A percentile compares a stretch with the other conserved stretches of the same genome.
Evolutionary conservation across 345 rosid species (phyloP).

Genomic region (Aquilaria yunnanensis): DNA sequence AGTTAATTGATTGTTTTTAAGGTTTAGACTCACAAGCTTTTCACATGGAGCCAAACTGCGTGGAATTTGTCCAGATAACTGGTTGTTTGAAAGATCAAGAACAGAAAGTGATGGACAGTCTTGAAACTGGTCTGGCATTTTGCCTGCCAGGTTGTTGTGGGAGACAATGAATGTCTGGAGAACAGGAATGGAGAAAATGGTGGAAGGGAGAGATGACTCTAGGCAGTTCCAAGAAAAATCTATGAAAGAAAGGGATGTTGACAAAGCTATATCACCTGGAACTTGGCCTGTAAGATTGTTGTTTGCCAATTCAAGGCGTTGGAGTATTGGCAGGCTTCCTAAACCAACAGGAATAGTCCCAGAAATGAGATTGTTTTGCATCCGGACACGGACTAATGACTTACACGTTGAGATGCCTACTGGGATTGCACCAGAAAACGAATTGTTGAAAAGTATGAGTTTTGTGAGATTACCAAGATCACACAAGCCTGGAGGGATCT

Average conservation of each 20-base stretch:
- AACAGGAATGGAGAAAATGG: conserved; percentile 57
- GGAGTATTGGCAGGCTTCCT: conserved; percentile 60
- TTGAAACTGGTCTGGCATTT: conserved; percentile 69
- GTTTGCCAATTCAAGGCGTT: conserved; percentile 76
- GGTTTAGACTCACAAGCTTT: conserved; percentile 66
- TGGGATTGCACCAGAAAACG: conserved; percentile 57
- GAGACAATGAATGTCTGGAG: conserved; percentile 77
- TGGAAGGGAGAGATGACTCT: conserved; percentile 57
- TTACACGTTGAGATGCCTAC: conserved; percentile 46
- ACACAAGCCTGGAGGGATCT: conserved; percentile 58
- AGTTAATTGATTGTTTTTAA: conserved; percentile 47
- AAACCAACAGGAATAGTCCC: conserved; percentile 61
- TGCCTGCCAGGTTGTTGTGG: conserved; percentile 56
- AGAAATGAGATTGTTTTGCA: conserved; percentile 63
- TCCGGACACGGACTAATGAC: conserved; percentile 65
- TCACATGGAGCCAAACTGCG: conserved; percentile 64
- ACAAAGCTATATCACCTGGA: conserved; percentile 56
- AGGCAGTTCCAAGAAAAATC: conserved; percentile 70
- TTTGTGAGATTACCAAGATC: conserved; percentile 61
- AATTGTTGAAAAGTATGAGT: conserved; percentile 77
- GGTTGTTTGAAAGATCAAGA: conserved; percentile 79
- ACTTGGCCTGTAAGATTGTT: conserved; percentile 73
- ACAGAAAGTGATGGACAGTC: conserved; percentile 65
- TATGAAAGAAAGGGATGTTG: conserved; percentile 73
- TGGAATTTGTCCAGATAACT: conserved; percentile 57